Evolutionary conservation across 164 flowering plant genomes (phyloP), one percentile per base, ranked within the genome.

Genomic region (Echeveria elegans): DNA sequence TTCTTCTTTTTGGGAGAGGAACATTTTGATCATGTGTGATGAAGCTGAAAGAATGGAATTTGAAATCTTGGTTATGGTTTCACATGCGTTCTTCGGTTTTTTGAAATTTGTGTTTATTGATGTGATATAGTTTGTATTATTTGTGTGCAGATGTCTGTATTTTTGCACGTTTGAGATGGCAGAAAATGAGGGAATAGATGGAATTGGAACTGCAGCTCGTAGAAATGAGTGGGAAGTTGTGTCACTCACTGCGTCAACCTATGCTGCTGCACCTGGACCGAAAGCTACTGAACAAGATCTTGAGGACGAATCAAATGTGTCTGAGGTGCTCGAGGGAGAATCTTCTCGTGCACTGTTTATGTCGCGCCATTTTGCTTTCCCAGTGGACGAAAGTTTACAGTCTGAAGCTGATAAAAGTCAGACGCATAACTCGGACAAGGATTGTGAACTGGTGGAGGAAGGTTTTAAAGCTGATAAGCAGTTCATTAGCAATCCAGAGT

Each of bases 161-260:
- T 24, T 56, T 56, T 56, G 31, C 16, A 6, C 6, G 6, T 61
- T 19, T 26, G 65, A 65, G 67, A 86, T 88, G 89, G 84, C 79
- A 34, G 86, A 81, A 65, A 77, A 72, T 67, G 81, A 79, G 61
- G 81, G 68, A 69, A 77, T 67, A 64, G 80, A 74, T 78, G 87
- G 77, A 67, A 74, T 76, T 78, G 87, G 76, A 66, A 74, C 77
- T 63, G 19, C 73, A 26, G 50, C 81, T 18, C 87, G 91, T 47
- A 93, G 96, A 59, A 86, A 82, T 78, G 99, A 89, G 32, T 94
- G 99, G 99, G 99, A 94, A 81, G 99, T 94, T 72, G 99, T 94
- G 29, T 82, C 91, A 21, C 96, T 94, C n/a, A 91, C 97, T 47
- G 93, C 89, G 66, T 94, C 99, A 69, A 71, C 93, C 23, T 94